These are phyloP conservation scores for Phytophthora niederhauseri DNA, from an alignment of 352 stramenopile species.

Conservation along the genomic window DNA sequence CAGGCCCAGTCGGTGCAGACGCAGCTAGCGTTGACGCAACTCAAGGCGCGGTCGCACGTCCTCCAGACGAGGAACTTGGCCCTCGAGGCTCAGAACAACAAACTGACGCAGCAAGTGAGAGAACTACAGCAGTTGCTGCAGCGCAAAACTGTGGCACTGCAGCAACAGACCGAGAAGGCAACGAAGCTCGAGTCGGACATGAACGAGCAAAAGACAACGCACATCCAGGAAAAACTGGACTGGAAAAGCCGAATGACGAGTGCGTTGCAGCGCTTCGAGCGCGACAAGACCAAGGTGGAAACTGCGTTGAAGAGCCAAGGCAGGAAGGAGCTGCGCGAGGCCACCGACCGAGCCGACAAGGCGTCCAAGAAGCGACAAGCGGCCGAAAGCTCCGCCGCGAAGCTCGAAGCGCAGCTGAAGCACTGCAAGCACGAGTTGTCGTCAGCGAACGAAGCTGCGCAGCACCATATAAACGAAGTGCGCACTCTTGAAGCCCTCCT, in stretches of 20 bases:
- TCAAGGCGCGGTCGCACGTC: conserved; percentile 52
- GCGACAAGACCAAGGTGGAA: conserved; percentile 36
- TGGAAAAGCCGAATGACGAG: conserved; percentile 39
- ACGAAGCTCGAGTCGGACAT: conserved; percentile 40
- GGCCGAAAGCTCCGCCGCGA: conserved; percentile 15
- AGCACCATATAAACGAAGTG: conserved; percentile 14
- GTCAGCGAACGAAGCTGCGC: conserved; percentile 6
- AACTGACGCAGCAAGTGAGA: conserved; percentile 38
- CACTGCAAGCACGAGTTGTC: conserved; percentile 33
- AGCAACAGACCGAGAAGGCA: conserved; percentile 43
- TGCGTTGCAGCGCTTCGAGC: conserved; percentile 38
- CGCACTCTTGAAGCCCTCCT: conserved; percentile 33
- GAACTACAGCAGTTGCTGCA: conserved; percentile 40
- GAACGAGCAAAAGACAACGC: conserved; percentile 25
- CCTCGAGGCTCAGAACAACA: conserved; percentile 39
- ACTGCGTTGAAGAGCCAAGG: conserved; percentile 28
- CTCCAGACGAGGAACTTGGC: conserved; percentile 45
- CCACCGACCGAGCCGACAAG: conserved; percentile 32
- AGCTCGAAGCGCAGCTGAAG: conserved; percentile 24
- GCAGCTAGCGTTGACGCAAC: conserved; percentile 45
- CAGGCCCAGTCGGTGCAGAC: conserved; percentile 49
- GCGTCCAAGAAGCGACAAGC: conserved; percentile 31
- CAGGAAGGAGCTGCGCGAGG: conserved; percentile 37
- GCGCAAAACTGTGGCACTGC: conserved; percentile 29
- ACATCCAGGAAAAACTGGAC: conserved; percentile 36